Percentiles rank a stretch among this genome's conserved stretches.
phyloP scores from a whole-genome alignment of 441 rosid species.

The Aleurites moluccanus region DNA sequence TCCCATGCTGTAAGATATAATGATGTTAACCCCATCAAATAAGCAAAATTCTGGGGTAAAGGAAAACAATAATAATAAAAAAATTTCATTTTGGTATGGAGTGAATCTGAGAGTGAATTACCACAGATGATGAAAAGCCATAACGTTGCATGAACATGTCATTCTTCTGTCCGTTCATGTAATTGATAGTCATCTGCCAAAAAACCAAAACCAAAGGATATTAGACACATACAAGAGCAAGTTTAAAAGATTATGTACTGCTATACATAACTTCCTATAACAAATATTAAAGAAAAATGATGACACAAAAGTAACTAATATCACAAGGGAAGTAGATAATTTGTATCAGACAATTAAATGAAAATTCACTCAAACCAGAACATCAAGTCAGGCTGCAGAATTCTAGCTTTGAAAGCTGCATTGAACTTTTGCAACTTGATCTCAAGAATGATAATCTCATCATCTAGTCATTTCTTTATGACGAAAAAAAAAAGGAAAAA shows the following conservation, averaged over 20 bases:
- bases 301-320: background rate
- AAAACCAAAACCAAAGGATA: constrained; percentile 1
- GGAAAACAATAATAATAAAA: background rate
- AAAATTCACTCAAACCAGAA: background rate
- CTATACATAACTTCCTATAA: background rate
- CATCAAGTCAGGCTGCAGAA: background rate
- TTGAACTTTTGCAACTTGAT: background rate
- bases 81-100: background rate
- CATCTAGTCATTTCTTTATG: background rate
- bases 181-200: constrained; percentile 78
- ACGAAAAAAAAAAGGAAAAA: background rate
- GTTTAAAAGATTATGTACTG: constrained; percentile 4
- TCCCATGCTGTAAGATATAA: background rate
- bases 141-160: constrained; percentile 76
- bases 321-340: background rate
- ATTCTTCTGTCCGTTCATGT: constrained; percentile 63
- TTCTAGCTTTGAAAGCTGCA: background rate
- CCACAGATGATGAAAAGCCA: constrained; percentile 88
- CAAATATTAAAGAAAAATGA: background rate
- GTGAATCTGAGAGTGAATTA: constrained; percentile 35
- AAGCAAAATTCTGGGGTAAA: background rate
- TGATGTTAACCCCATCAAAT: background rate
- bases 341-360: background rate
- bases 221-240: background rate
- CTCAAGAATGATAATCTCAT: background rate